Percentiles rank a stretch among this genome's conserved stretches.
Evolutionary conservation across 139 green algal species (phyloP).

Genomic region (Microglena sp.): DNA sequence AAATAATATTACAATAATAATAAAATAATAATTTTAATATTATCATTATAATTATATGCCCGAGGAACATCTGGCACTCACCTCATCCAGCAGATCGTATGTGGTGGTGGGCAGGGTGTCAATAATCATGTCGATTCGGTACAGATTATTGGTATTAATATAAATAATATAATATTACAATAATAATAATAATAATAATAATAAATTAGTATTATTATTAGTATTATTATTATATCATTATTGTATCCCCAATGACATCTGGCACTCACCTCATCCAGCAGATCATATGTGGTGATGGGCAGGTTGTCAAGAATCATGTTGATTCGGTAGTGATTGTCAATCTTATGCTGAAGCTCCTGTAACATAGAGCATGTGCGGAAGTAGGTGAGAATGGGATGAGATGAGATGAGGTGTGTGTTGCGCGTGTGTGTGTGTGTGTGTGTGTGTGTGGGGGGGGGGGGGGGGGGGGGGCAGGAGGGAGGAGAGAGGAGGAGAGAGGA

Average conservation of each 20-base stretch:
- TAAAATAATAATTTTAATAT: no score
- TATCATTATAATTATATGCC: no score
- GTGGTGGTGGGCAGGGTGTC: conserved; percentile 92
- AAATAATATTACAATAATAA: no score
- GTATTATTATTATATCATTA: not conserved
- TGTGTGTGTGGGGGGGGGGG: no score
- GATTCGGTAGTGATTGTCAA: conserved; percentile 78
- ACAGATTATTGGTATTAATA: conserved; percentile 53
- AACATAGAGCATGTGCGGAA: not conserved
- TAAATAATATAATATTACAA: not conserved
- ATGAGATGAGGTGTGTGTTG: no score
- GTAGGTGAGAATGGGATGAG: not conserved
- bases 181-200: not conserved
- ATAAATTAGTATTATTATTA: not conserved
- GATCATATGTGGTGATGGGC: conserved; percentile 82
- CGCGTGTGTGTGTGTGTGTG: no score
- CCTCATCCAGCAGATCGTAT: conserved; percentile 59
- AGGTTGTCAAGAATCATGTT: conserved; percentile 95
- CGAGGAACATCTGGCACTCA: conserved; percentile 14
- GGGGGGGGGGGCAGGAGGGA: no score
- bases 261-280: conserved; percentile 46
- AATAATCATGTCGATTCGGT: conserved; percentile 84
- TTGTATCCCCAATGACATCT: not conserved
- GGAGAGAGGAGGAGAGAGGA: no score
- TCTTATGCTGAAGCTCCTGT: conserved; percentile 34